Evolutionary conservation across 164 flowering plant species (phyloP), one percentile per base, ranked within the genome.

Genomic region (Tetrastigma voinierianum): DNA sequence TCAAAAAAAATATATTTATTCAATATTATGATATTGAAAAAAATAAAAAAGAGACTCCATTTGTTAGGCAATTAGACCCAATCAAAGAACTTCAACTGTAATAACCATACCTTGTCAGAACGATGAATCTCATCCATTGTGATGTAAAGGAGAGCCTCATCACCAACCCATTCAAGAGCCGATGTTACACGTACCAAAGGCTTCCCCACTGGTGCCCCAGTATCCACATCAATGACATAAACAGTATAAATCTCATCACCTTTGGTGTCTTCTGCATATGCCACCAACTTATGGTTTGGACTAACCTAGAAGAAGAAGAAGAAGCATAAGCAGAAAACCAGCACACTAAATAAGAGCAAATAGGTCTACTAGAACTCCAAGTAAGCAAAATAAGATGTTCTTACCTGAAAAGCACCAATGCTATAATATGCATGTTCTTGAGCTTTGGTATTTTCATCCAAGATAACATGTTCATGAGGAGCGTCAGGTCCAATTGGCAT

Each of bases 91-190:
- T 46, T 51, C n/a, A 52, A 21, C 10, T 18, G 10, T 17, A 14
- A 69, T 10, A 57, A 52, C 1, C 21, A 10, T 64, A 94, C 98
- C 93, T 94, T 94, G 79, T 94, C 90, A 17, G 96, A 89, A 46
- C 98, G 88, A 60, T 79, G 98, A 62, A 73, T 88, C 66, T 82
- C 89, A 81, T 94, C 98, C 92, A 86, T 87, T 55, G 97, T 94
- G 61, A 89, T 72, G 64, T 94, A 94, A 56, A 85, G 82, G 46
- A 94, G 78, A 51, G 89, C 77, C 14, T 80, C 86, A 75, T 94
- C 81, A 68, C 93, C 96, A 32, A 95, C 98, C 98, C 98, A 94
- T 75, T 88, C 86, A 45, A 90, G 61, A 66, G 81, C 63, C 1
- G 84, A 66, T 60, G 96, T 88, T 16, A 85, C 76, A 57, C 84